Evolutionary conservation across 1,139 yeast species (phyloP).

Genomic region (Blastobotrys persicus): DNA sequence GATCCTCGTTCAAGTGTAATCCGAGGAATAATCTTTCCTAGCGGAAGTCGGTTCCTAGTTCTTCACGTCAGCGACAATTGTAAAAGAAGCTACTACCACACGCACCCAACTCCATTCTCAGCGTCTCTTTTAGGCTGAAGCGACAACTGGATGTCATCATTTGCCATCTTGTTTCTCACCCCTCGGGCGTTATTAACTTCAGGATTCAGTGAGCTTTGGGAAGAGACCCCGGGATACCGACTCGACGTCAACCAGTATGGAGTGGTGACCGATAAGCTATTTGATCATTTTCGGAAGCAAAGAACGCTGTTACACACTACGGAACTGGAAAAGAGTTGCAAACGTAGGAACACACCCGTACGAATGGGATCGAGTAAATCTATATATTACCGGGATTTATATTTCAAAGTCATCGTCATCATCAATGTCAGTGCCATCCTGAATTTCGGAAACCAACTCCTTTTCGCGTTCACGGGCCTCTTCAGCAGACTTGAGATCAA

Average conservation of each 20-base stretch:
- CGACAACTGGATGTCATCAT: constrained; percentile 13
- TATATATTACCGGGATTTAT: constrained; percentile 19
- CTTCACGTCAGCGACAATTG: no score
- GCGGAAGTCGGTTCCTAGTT: constrained; percentile 17
- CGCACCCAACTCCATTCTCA: constrained; percentile 9
- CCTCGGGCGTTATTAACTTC: no score
- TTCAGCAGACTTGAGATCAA: constrained; percentile 52
- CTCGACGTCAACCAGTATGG: no score
- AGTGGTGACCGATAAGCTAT: no score
- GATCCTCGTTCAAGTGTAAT: constrained; percentile 49
- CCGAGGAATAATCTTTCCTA: constrained; percentile 45
- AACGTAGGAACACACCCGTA: no score
- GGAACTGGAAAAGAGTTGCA: no score
- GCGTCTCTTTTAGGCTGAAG: constrained; percentile 13
- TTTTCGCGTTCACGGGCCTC: constrained; percentile 57
- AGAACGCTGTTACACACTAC: no score
- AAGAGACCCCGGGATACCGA: no score
- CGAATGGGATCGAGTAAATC: no score
- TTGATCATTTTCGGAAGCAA: no score
- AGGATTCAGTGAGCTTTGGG: no score
- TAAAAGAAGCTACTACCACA: no score
- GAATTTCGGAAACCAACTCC: constrained; percentile 46
- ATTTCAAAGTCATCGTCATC: constrained; percentile 44
- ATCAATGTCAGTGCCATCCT: constrained; percentile 42
- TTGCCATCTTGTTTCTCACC: constrained; percentile 2